These are phyloP conservation scores for Ramaria sp. DNA, from an alignment of 768 basidiomycete genomes.

Conservation along the genomic window DNA sequence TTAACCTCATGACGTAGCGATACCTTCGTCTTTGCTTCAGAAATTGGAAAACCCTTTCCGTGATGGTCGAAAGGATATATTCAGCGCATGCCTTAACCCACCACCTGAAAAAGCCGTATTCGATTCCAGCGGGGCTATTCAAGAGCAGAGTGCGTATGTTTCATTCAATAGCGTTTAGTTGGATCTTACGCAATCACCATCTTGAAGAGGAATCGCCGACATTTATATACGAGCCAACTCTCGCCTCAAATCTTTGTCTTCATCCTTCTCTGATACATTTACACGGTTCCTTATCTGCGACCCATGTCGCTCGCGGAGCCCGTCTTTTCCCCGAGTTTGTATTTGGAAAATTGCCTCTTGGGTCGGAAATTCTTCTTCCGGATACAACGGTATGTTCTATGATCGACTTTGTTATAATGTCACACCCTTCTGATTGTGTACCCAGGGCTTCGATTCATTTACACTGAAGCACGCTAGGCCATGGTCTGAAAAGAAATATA, in stretches of 20 bases:
- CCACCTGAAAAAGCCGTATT: not conserved
- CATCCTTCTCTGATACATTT: not conserved
- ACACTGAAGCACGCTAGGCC: constrained; percentile 76
- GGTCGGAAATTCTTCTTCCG: constrained; percentile 4
- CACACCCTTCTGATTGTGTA: constrained; percentile 95
- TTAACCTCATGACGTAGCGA: not conserved
- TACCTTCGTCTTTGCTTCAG: not conserved
- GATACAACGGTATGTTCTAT: constrained; percentile 47
- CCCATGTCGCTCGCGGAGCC: constrained; percentile 75
- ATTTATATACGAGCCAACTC: not conserved
- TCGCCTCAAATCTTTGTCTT: not conserved
- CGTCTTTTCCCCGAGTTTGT: constrained; percentile 63
- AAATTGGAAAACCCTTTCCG: not conserved
- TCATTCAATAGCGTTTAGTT: not conserved
- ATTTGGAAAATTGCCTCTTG: constrained; percentile 9
- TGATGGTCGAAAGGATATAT: not conserved
- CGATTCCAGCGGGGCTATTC: not conserved
- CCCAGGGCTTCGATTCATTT: constrained; percentile 83
- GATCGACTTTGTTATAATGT: constrained; percentile 83
- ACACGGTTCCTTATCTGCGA: constrained; percentile 56
- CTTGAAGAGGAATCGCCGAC: not conserved
- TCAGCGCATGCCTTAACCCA: not conserved
- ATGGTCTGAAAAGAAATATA: constrained; percentile 81
- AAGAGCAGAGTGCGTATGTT: not conserved
- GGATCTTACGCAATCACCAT: not conserved